A percentile compares a stretch with the other conserved stretches of the same genome.
phyloP scores from a whole-genome alignment of 129 eudicot species.

The Helichrysum umbraculigerum region DNA sequence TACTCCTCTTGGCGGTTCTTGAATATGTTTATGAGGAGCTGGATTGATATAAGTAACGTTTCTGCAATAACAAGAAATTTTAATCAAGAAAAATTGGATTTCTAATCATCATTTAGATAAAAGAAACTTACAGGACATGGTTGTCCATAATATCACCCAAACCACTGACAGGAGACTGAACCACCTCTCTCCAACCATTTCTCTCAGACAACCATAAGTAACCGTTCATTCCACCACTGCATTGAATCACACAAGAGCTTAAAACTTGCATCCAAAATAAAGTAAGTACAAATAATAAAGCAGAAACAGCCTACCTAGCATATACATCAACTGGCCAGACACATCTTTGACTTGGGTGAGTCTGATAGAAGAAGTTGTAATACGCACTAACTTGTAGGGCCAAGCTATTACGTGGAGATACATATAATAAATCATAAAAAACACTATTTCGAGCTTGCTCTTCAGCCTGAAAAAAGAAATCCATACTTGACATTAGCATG shows the following conservation, averaged over 20 bases:
- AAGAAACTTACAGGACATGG: constrained; percentile 63
- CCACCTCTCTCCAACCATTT: constrained; percentile 53
- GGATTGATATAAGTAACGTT: constrained; percentile 75
- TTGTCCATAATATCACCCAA: constrained; percentile 58
- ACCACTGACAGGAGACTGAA: constrained; percentile 73
- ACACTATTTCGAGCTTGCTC: constrained; percentile 78
- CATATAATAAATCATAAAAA: constrained; percentile 72
- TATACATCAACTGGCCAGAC: constrained; percentile 56
- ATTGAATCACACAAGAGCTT: constrained; percentile 5
- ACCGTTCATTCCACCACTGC: constrained; percentile 96
- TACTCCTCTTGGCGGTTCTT: constrained; percentile 76
- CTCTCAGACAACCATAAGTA: constrained; percentile 70
- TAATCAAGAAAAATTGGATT: background rate
- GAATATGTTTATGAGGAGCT: constrained; percentile 60
- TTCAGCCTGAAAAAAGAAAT: constrained; percentile 55
- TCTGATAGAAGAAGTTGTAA: constrained; percentile 44
- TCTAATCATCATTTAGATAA: background rate
- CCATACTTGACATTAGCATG: constrained; percentile 3
- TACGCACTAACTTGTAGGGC: constrained; percentile 54
- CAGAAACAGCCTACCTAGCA: constrained; percentile 57
- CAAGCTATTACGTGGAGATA: constrained; percentile 61
- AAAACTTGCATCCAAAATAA: background rate
- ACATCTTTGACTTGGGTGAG: constrained; percentile 44
- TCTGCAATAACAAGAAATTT: constrained; percentile 42
- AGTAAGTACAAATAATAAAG: background rate